A percentile compares a stretch with the other conserved stretches of the same genome.
These are phyloP conservation scores for Colletotrichum sp. DNA, from an alignment of 2,329 filamentous ascomycete species.

Conservation along the genomic window DNA sequence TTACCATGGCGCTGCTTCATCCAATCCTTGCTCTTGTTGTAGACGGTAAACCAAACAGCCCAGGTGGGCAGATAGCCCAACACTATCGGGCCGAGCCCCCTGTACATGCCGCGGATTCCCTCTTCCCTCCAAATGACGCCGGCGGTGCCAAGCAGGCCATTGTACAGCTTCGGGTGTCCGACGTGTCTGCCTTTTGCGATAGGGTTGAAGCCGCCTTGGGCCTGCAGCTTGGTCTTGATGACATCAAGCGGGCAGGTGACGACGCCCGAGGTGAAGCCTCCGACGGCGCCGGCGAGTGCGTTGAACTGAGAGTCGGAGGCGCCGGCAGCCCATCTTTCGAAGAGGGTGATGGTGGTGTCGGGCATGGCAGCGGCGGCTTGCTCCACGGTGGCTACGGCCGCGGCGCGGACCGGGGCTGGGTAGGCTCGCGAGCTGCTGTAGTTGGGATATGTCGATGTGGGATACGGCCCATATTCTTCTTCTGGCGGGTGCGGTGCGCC, in stretches of 20 bases:
- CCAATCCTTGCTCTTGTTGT: conserved; percentile 84
- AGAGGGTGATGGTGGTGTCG: conserved; percentile 38
- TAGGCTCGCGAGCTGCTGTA: conserved; percentile 24
- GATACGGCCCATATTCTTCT: conserved; percentile 41
- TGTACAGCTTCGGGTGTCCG: conserved; percentile 70
- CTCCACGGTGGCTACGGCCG: conserved; percentile 11
- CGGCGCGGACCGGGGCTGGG: conserved; percentile 13
- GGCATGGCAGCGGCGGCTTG: conserved; percentile 22
- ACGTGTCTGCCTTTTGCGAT: conserved; percentile 54
- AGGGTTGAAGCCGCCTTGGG: conserved; percentile 81
- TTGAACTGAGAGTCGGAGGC: conserved; percentile 74
- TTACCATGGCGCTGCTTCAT: conserved; percentile 71
- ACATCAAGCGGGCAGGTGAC: conserved; percentile 98
- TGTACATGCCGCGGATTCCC: conserved; percentile 88
- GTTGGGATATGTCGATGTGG: conserved; percentile 25
- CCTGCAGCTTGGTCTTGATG: conserved; percentile 98
- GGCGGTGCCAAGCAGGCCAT: conserved; percentile 86
- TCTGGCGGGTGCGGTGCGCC: conserved; percentile 30
- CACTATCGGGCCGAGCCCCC: conserved; percentile 92
- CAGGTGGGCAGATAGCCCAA: conserved; percentile 96
- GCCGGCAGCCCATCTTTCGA: conserved; percentile 61
- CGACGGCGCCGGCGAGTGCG: conserved; percentile 84
- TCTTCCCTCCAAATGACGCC: conserved; percentile 87
- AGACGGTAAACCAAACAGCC: conserved; percentile 98
- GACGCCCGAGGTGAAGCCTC: conserved; percentile 90